Percentiles rank a stretch among this genome's conserved stretches.
phyloP scores from a whole-genome alignment of 768 basidiomycete species.

The Tephrocybe sp. region DNA sequence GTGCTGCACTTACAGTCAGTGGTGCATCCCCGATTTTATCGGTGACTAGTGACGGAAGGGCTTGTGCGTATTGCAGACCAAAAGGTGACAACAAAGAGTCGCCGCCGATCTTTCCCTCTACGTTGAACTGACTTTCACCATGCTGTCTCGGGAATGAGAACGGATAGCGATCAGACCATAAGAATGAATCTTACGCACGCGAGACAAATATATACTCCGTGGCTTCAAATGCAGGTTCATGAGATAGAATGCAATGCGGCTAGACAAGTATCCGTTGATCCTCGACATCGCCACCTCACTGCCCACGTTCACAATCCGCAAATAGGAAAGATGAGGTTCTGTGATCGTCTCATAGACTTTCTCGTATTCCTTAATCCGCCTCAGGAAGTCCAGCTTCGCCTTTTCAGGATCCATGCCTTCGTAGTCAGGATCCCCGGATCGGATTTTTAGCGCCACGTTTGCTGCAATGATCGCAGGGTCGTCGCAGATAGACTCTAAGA shows the following conservation, averaged over 20 bases:
- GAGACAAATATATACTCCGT: conserved; percentile 91
- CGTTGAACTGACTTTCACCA: conserved; percentile 95
- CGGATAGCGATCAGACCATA: background rate
- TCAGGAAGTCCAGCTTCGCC: conserved; percentile 87
- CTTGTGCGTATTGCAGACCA: conserved; percentile 81
- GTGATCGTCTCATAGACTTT: conserved; percentile 93
- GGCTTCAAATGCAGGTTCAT: conserved; percentile 99
- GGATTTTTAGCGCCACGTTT: conserved; percentile 94
- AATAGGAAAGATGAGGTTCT: conserved; percentile 86
- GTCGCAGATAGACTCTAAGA: conserved; percentile 92
- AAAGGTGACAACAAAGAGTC: conserved; percentile 84
- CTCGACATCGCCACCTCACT: conserved; percentile 80
- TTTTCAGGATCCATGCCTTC: conserved; percentile 80
- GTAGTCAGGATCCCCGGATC: conserved; percentile 97
- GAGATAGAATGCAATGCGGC: conserved; percentile 95
- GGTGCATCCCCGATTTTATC: conserved; percentile 89
- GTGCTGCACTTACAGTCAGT: conserved; percentile 61
- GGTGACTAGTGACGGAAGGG: conserved; percentile 82
- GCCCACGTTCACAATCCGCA: conserved; percentile 92
- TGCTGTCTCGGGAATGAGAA: conserved; percentile 53
- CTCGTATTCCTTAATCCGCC: conserved; percentile 91
- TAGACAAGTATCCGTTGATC: conserved; percentile 94
- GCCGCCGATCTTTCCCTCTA: conserved; percentile 97
- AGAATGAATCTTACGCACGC: conserved; percentile 53
- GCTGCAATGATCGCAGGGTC: conserved; percentile 93